Conservation (phyloP, 345 rosid genomes). For the Melaleuca alternifolia region DNA sequence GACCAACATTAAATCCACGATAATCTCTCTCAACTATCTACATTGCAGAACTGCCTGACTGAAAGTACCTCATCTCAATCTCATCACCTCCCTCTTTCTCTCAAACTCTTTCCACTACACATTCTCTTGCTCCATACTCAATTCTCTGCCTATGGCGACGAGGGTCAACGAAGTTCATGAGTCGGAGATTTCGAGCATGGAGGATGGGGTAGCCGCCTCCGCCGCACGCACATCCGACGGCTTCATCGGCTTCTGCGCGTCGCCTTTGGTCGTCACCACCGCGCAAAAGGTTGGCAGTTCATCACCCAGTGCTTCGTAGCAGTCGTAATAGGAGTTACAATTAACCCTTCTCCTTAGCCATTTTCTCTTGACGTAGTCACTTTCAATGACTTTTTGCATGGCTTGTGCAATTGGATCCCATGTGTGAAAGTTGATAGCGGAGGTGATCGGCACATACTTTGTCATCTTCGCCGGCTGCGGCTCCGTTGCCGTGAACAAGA, state of each 20-base stretch:
- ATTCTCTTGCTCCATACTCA: not conserved
- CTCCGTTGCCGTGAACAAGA: slow-evolving; percentile 30
- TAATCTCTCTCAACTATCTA: not conserved
- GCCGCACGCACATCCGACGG: not conserved
- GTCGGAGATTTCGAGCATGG: not conserved
- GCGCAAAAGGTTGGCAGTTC: slow-evolving; percentile 8
- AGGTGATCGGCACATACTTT: slow-evolving; percentile 35
- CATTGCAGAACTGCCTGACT: not conserved
- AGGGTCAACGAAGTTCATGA: not conserved
- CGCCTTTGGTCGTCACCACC: not conserved
- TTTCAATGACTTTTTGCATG: not conserved
- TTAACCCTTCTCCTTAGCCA: not conserved
- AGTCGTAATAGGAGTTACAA: not conserved
- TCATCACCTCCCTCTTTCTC: not conserved
- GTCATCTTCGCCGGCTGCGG: slow-evolving; percentile 41
- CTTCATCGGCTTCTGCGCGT: not conserved
- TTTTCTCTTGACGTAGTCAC: not conserved
- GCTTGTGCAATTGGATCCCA: not conserved
- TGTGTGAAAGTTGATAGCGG: slow-evolving; percentile 20
- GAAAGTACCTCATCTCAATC: not conserved
- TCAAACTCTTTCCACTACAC: not conserved
- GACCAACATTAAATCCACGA: not conserved
- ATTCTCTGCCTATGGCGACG: not conserved
- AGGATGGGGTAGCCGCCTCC: slow-evolving; percentile 1
- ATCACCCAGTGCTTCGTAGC: not conserved